Percentiles rank a stretch among this genome's conserved stretches.
phyloP scores from a whole-genome alignment of 495 filamentous ascomycete species.

The Hypoxylon fuscum region DNA sequence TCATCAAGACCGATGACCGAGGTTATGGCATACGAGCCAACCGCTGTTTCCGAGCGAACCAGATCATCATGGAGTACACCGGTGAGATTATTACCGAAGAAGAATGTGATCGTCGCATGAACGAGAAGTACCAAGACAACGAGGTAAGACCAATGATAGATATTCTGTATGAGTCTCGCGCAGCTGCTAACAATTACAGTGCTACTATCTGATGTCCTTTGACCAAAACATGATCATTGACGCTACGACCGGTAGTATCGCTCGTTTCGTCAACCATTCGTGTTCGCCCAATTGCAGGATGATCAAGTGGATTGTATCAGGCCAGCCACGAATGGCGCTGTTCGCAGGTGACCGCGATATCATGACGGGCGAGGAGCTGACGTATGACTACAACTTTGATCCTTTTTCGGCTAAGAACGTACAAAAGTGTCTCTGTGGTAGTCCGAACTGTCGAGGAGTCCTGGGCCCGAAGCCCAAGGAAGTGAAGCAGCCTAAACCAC shows the following conservation, averaged over 20 bases:
- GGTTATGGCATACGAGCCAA: slow-evolving; percentile 93
- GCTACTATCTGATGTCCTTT: slow-evolving; percentile 98
- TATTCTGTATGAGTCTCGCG: not conserved
- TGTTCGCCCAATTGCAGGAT: slow-evolving; percentile 97
- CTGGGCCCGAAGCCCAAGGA: slow-evolving; percentile 77
- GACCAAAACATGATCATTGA: slow-evolving; percentile 99
- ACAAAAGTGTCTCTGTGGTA: slow-evolving; percentile 83
- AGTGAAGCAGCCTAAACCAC: slow-evolving; percentile 53
- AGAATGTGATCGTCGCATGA: slow-evolving; percentile 93
- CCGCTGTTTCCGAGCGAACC: slow-evolving; percentile 83
- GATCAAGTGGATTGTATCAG: slow-evolving; percentile 96
- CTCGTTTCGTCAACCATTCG: slow-evolving; percentile 97
- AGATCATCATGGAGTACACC: slow-evolving; percentile 98
- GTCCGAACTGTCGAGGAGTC: slow-evolving; percentile 77
- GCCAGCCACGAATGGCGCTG: slow-evolving; percentile 94
- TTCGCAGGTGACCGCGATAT: slow-evolving; percentile 92
- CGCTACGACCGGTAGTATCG: slow-evolving; percentile 93
- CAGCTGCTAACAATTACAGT: slow-evolving; percentile 63
- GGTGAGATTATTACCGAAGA: slow-evolving; percentile 96
- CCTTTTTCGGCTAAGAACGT: slow-evolving; percentile 84
- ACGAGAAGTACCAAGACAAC: slow-evolving; percentile 88
- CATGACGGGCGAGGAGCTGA: slow-evolving; percentile 93
- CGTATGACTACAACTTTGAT: slow-evolving; percentile 99
- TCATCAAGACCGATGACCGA: slow-evolving; percentile 86
- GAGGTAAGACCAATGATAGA: slow-evolving; percentile 65